Evolutionary conservation across 352 stramenopile species (phyloP), one percentile per base, ranked within the genome.

Genomic region (Pythium brachiatum): DNA sequence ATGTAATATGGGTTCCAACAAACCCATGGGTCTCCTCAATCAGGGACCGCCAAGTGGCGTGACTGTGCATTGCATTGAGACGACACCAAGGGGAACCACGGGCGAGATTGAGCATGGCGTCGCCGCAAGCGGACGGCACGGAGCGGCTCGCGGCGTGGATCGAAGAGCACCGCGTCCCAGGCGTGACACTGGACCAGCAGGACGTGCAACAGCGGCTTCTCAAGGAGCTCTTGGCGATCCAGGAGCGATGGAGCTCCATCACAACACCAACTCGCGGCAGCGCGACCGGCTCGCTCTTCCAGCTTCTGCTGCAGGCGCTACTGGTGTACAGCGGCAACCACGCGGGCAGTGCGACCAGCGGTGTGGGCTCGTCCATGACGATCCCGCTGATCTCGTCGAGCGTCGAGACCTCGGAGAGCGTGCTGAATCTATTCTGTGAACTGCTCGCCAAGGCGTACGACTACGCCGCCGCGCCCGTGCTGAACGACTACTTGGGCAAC

Each of bases 361-460:
- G 75, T 2, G 71, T 62, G 13, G 62, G 66, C 18, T 64, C 70
- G 8, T 62, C 65, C 27, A 78, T 86, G 70, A 70, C 72, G 55
- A 75, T 89, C 56, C 75, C 81, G 32, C 59, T 89, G 39, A 73
- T 78, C 25, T 77, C 83, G 44, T 78, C 78, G 20, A 63, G 61
- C 20, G 58, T 69, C 9, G 52, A 60, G 57, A 89, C 83, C 9
- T 92, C 83, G 18, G 83, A 95, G 60, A 81, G 78, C 55, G 68
- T 94, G 18, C 73, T 88, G 26, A 75, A 75, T 34, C 60, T 95
- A 8, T 55, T 93, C 29, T 89, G 76, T 69, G 83, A 95, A 44
- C 56, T 92, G 38, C 64, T 95, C 34, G 80, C 87, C 53, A 73
- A 72, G 21, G 69, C 77, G 21, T 95, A 92, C 67, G 85, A 94